These are phyloP conservation scores for Allium fistulosum DNA, from an alignment of 106 monocot genomes.

Conservation along the genomic window DNA sequence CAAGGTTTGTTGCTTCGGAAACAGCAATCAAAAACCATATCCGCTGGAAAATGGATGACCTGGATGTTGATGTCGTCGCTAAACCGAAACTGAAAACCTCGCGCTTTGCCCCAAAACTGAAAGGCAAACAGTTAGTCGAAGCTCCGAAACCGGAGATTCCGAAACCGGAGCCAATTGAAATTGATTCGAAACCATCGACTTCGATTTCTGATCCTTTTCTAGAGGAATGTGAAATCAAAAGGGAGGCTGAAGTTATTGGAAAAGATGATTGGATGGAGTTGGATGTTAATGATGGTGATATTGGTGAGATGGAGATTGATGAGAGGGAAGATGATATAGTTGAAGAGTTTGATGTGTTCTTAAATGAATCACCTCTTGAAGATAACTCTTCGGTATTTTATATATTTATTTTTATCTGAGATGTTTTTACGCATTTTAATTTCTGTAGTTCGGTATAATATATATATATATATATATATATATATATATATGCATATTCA, in stretches of 20 bases:
- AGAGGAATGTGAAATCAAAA: not conserved
- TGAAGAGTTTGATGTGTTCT: constrained; percentile 13
- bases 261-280: not conserved
- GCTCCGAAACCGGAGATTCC: not conserved
- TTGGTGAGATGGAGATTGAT: not conserved
- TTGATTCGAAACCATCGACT: not conserved
- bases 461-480: too few species aligned
- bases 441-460: too few species aligned
- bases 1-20: too few species aligned
- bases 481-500: too few species aligned
- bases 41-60: too few species aligned
- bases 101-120: constrained; percentile 14
- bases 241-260: not conserved
- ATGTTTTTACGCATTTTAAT: too few species aligned
- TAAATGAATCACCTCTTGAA: not conserved
- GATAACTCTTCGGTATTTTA: constrained; percentile 11
- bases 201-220: not conserved
- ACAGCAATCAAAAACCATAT: too few species aligned
- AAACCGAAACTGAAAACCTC: not conserved
- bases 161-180: not conserved
- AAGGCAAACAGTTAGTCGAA: constrained; percentile 6
- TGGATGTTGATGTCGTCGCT: too few species aligned
- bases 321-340: constrained; percentile 13
- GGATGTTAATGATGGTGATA: constrained; percentile 1
- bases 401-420: not conserved